Conservation (phyloP, 345 rosid genomes). For the Ceriops tagal region DNA sequence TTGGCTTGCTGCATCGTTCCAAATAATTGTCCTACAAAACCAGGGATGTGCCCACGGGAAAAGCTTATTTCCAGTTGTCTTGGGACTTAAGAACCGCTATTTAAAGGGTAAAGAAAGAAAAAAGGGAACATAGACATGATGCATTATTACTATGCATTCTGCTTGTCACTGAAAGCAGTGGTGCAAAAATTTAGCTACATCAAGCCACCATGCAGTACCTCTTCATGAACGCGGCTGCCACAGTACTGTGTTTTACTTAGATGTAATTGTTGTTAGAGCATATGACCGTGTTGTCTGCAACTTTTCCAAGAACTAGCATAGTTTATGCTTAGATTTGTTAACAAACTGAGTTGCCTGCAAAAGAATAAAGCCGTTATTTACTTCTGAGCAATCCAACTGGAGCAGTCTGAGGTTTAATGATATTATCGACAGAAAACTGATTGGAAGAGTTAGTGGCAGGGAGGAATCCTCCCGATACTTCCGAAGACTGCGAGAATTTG, state of each 20-base stretch:
- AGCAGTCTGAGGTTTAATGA: constrained; percentile 28
- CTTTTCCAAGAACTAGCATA: neutral
- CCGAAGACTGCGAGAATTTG: constrained; percentile 31
- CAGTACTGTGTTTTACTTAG: neutral
- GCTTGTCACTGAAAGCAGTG: neutral
- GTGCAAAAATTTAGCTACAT: neutral
- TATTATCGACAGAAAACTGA: constrained; percentile 30
- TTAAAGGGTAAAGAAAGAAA: neutral
- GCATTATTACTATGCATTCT: neutral
- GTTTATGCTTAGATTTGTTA: neutral
- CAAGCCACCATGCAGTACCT: neutral
- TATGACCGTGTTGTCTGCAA: neutral
- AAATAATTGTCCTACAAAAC: constrained; percentile 38
- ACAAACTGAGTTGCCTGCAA: constrained; percentile 32
- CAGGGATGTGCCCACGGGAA: constrained; percentile 6
- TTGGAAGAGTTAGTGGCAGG: constrained; percentile 23
- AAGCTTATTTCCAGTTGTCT: neutral
- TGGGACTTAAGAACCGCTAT: neutral
- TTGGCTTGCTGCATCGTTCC: constrained; percentile 41
- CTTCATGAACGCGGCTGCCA: neutral
- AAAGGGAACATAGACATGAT: neutral
- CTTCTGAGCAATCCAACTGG: constrained; percentile 34
- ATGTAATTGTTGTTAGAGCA: neutral
- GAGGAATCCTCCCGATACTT: constrained; percentile 21
- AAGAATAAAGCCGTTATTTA: constrained; percentile 36